These are phyloP conservation scores for Trametes sanguinea DNA, from an alignment of 768 basidiomycete species.

Conservation along the genomic window DNA sequence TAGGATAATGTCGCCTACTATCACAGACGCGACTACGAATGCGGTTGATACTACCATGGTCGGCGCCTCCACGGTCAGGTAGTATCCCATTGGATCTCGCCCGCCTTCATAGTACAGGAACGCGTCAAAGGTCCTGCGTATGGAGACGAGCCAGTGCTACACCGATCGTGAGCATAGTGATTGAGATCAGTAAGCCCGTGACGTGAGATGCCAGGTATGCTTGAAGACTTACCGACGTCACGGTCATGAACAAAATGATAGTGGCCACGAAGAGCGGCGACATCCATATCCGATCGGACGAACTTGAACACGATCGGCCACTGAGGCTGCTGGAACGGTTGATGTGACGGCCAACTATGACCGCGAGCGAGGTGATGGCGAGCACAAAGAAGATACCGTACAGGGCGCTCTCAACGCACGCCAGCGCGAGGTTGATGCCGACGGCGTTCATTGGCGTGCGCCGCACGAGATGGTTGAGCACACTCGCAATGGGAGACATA, in stretches of 20 bases:
- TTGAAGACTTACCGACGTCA: slow-evolving; percentile 2
- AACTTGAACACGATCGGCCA: not conserved
- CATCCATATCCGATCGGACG: slow-evolving; percentile 3
- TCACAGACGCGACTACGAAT: slow-evolving; percentile 10
- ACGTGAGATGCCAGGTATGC: too few species aligned
- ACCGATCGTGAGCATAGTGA: too few species aligned
- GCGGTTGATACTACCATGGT: slow-evolving; percentile 8
- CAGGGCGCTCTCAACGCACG: slow-evolving; percentile 10
- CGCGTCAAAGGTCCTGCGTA: slow-evolving; percentile 10
- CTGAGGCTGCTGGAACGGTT: slow-evolving; percentile 10
- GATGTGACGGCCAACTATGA: slow-evolving; percentile 10
- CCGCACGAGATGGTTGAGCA: slow-evolving; percentile 5
- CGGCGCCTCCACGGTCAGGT: slow-evolving; percentile 10
- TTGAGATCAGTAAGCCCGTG: too few species aligned
- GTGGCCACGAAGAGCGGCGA: slow-evolving; percentile 14
- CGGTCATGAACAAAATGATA: slow-evolving; percentile 4
- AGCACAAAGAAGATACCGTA: slow-evolving; percentile 15
- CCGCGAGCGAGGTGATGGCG: slow-evolving; percentile 16
- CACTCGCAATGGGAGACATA: slow-evolving; percentile 7
- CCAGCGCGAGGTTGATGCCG: slow-evolving; percentile 11
- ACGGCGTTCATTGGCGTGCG: slow-evolving; percentile 5
- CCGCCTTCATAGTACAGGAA: slow-evolving; percentile 10
- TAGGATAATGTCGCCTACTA: slow-evolving; percentile 16
- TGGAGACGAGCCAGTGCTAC: slow-evolving; percentile 16
- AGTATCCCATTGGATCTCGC: slow-evolving; percentile 6